Evolutionary conservation across 2,329 filamentous ascomycete species (phyloP), one percentile per base, ranked within the genome.

Genomic region (Hymenoscyphus linearis): DNA sequence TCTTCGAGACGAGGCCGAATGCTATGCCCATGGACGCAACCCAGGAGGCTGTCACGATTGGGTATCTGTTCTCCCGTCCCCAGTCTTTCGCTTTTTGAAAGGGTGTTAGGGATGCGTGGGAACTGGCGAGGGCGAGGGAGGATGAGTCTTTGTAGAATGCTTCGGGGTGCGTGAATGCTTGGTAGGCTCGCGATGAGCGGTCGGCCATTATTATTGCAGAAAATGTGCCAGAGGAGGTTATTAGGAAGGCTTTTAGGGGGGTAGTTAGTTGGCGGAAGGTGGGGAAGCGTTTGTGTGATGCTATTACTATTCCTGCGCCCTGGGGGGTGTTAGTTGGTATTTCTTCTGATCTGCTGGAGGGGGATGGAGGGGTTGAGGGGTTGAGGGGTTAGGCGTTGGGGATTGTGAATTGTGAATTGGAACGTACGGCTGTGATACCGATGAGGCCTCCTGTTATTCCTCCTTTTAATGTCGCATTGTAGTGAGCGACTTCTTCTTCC

Each of bases 401-500:
- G 27, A 52, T 27, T 1, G 12, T 4, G 37, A 6, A 40, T 40
- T n/a, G 37, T 1, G 6, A 10, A 22, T 25, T 22, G 40, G 40
- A 6, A 88, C 91, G 55, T 65, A 93, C 93, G 35, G 86, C 71
- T 40, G 77, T 80, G 2, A 92, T 77, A 65, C 95, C 93, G 52
- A 85, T 69, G 13, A 81, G 58, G 65, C 90, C 90, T 67, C 93
- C 95, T 66, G 89, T 76, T 65, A 85, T 72, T 69, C 95, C 93
- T 68, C 92, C 93, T 74, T 85, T 87, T 68, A 98, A 73, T 64
- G 96, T 95, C 62, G 83, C 80, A 74, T 81, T 78, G 84, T 96
- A 96, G 83, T 97, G 93, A 59, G 84, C 90, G 63, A 81, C 75
- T 78, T 97, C 93, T 79, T 97, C 91, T 84, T 97, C 91, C 75